Evolutionary conservation across 768 basidiomycete species (phyloP).

Genomic region (Cystofilobasidium bisporidii): DNA sequence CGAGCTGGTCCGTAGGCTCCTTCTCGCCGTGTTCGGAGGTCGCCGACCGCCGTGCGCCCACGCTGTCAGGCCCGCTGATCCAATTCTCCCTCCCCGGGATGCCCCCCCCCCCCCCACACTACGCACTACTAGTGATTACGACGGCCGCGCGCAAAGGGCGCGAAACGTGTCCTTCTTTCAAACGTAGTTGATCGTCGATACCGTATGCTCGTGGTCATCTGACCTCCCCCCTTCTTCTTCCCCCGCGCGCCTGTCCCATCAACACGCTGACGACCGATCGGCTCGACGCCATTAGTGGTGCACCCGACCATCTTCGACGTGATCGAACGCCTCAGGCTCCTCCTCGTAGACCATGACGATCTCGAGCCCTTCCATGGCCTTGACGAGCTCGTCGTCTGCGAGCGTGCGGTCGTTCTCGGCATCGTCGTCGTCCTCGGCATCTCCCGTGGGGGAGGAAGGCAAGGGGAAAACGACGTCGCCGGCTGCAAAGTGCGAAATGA

Average conservation of each 20-base stretch:
- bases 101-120: no score
- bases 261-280: not conserved
- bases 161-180: no score
- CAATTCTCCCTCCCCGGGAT: no score
- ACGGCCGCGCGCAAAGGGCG: no score
- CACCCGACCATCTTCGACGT: not conserved
- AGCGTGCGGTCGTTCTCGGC: not conserved
- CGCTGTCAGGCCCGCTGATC: no score
- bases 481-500: constrained; percentile 15
- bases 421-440: constrained; percentile 6
- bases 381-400: constrained; percentile 5
- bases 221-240: no score
- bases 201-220: no score
- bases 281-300: not conserved
- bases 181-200: no score
- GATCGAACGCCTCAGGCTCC: not conserved
- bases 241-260: not conserved
- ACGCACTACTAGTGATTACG: no score
- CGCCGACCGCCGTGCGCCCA: not conserved
- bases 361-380: constrained; percentile 17
- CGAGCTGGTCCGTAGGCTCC: not conserved
- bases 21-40: no score
- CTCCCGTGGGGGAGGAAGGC: not conserved
- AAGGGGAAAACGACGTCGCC: not conserved
- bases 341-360: constrained; percentile 23